Percentiles rank a stretch among this genome's conserved stretches.
These are phyloP conservation scores for Ascosphaera apis DNA, from an alignment of 2,329 filamentous ascomycete genomes.

Conservation along the genomic window DNA sequence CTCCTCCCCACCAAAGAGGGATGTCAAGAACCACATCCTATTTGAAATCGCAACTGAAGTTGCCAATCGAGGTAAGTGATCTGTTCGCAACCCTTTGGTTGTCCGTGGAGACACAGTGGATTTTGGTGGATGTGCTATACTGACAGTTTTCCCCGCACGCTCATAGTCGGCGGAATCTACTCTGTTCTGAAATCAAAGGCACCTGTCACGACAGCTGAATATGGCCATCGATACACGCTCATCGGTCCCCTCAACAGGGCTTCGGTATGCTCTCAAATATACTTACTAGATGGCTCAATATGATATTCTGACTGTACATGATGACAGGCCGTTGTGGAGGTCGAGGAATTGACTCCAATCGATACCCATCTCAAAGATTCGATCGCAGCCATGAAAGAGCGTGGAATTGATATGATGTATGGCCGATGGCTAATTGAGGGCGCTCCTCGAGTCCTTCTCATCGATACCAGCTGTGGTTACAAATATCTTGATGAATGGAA, in stretches of 20 bases:
- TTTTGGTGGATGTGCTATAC: no score
- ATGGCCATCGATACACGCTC: constrained; percentile 90
- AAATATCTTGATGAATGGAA: constrained; percentile 91
- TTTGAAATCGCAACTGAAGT: constrained; percentile 97
- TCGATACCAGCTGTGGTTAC: constrained; percentile 88
- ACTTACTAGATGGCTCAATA: constrained; percentile 1
- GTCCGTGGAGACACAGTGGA: constrained; percentile 3
- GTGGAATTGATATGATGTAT: constrained; percentile 71
- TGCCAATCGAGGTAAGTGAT: constrained; percentile 56
- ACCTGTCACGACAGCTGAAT: constrained; percentile 89
- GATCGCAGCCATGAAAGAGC: constrained; percentile 78
- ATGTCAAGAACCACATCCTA: constrained; percentile 86
- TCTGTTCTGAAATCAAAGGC: constrained; percentile 98
- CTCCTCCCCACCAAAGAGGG: constrained; percentile 24
- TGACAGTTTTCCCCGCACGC: constrained; percentile 5
- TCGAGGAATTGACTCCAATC: constrained; percentile 73
- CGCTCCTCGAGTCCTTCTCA: constrained; percentile 74
- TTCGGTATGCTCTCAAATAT: constrained; percentile 36
- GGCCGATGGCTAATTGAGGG: constrained; percentile 96
- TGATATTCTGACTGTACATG: constrained; percentile 5
- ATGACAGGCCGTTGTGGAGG: constrained; percentile 73
- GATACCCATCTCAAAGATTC: constrained; percentile 58
- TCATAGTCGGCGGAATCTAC: constrained; percentile 84
- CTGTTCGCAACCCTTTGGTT: constrained; percentile 3
- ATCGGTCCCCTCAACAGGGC: constrained; percentile 83